Base-by-base conservation (phyloP, 2,329 filamentous ascomycete species). In the Talaromyces sp. region DNA sequence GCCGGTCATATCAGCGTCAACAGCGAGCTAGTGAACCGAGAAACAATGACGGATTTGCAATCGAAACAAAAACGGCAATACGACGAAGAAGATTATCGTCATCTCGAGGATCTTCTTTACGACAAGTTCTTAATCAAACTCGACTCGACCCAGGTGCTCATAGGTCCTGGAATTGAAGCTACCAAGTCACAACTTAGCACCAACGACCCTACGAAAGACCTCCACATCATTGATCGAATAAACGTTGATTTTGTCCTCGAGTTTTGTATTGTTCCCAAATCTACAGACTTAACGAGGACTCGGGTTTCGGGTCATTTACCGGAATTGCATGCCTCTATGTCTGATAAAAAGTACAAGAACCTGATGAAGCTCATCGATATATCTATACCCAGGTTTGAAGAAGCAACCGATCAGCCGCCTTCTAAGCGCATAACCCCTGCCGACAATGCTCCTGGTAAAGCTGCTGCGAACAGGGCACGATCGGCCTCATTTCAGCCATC, bases 161-260 rank as follows among this genome's bases (percentile, higher is more conserved):
- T 99, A 65, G 95, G 95, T 0, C 92, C 93, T 0, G 96, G 94
- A 0, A 91, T 99, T 55, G 89, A 96, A 59, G 90, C 91, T 66
- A 95, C 96, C 0, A 95, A 94, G 72, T 83, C 87, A 4, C 92
- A 97, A 68, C 82, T 99, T 3, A 83, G 85, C 12, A 82, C 87
- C 31, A 85, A 86, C 65, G 85, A 89, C 30, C 85, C 89, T 6
- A 82, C 83, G 1, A 89, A 88, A 61, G 88, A 88, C 65, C 83
- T 96, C 66, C 94, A 98, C 72, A 87, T 99, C 60, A 91, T 99
- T 40, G 94, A 99, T 74, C 88, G 91, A 66, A 99, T 99, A 79
- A 99, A 96, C 68, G 90, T 99, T 68, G 91, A 98, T 73, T 98
- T 99, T 73, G 87, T 92, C 10, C 87, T 99, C n/a, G 93, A 97